Evolutionary conservation across 2,329 filamentous ascomycete genomes (phyloP).

Genomic region (Aspergillus udagawae): DNA sequence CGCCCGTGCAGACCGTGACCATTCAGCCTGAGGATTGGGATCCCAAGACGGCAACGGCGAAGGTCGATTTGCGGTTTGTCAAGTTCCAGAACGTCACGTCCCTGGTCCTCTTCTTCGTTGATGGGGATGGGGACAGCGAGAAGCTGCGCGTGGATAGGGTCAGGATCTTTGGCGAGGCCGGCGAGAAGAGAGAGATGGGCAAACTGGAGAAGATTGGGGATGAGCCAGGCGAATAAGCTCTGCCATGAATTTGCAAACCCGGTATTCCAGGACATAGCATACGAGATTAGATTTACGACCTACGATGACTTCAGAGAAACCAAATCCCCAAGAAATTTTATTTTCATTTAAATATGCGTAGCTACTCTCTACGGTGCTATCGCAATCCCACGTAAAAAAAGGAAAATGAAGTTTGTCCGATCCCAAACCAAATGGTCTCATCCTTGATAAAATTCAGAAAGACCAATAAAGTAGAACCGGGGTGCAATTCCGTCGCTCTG

Average conservation of each 20-base stretch:
- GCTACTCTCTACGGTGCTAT: background rate
- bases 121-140: slow-evolving; percentile 78
- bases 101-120: slow-evolving; percentile 80
- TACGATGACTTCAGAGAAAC: background rate
- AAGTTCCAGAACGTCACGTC: slow-evolving; percentile 95
- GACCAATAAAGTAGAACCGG: slow-evolving; percentile 52
- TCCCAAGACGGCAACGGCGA: slow-evolving; percentile 64
- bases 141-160: slow-evolving; percentile 67
- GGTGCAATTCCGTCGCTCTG: slow-evolving; percentile 78
- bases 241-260: background rate
- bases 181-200: slow-evolving; percentile 88
- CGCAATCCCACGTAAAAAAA: background rate
- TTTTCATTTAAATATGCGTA: too few relatives aligned
- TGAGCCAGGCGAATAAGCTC: slow-evolving; percentile 56
- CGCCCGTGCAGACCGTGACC: slow-evolving; percentile 74
- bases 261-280: slow-evolving; percentile 1
- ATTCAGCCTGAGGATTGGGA: slow-evolving; percentile 78
- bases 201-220: slow-evolving; percentile 94
- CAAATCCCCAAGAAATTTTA: background rate
- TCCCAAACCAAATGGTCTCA: slow-evolving; percentile 49
- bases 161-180: slow-evolving; percentile 76
- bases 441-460: slow-evolving; percentile 40
- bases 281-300: background rate
- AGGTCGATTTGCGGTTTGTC: slow-evolving; percentile 75
- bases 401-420: slow-evolving; percentile 49